phyloP scores from a whole-genome alignment of 176 grass and related monocot species.

The Puya raimondii region DNA sequence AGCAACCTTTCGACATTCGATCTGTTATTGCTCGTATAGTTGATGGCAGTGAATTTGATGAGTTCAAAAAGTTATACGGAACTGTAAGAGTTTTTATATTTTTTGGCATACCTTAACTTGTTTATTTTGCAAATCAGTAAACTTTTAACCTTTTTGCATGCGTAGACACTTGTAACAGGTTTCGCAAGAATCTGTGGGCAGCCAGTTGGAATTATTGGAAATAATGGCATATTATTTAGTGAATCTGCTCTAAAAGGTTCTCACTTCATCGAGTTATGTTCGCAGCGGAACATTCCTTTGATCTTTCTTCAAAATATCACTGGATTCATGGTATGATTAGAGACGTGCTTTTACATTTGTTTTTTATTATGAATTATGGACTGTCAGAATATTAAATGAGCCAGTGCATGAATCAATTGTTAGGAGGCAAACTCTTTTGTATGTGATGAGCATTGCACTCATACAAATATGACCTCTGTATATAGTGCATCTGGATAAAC shows the following conservation, averaged over 20 bases:
- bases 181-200: constrained; percentile 90
- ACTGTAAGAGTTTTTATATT: constrained; percentile 48
- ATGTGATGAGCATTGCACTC: not conserved
- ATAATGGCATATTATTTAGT: constrained; percentile 92
- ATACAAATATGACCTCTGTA: not conserved
- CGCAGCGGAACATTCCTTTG: constrained; percentile 93
- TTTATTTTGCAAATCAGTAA: not conserved
- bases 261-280: constrained; percentile 97
- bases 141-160: constrained; percentile 23
- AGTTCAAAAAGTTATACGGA: constrained; percentile 99
- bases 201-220: constrained; percentile 90
- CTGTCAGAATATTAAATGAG: not conserved
- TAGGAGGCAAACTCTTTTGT: not conserved
- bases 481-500: no score
- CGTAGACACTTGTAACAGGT: constrained; percentile 89
- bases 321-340: constrained; percentile 81
- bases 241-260: constrained; percentile 87
- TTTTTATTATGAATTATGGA: not conserved
- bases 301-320: constrained; percentile 99
- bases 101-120: not conserved
- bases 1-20: constrained; percentile 77
- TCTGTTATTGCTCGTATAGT: constrained; percentile 75
- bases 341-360: not conserved
- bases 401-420: not conserved
- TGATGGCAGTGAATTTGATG: constrained; percentile 92